phyloP scores from a whole-genome alignment of 257 asterid genomes.

The Cynanchum wilfordii region DNA sequence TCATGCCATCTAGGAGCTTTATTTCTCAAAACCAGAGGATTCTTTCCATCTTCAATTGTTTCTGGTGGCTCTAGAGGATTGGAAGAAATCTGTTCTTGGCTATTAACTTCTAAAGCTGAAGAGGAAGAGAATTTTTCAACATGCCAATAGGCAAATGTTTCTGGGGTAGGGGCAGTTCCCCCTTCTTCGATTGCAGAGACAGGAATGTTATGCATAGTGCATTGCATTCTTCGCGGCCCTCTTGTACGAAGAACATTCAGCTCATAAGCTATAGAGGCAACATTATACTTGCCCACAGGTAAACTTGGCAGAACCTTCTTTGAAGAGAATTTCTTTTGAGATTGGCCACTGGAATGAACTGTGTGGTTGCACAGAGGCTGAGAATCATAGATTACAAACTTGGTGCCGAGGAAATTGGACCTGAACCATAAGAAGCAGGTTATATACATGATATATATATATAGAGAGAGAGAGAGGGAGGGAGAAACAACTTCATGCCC shows the following conservation, averaged over 20 bases:
- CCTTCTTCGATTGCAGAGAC: conserved; percentile 19
- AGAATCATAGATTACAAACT: conserved; percentile 24
- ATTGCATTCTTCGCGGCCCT: conserved; percentile 32
- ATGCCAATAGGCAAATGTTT: conserved; percentile 18
- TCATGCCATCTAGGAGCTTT: conserved; percentile 35
- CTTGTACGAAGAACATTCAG: conserved; percentile 26
- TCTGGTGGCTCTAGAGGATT: background rate
- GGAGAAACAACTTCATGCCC: background rate
- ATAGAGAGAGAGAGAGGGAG: background rate
- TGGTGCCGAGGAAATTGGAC: conserved; percentile 33
- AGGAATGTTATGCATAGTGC: conserved; percentile 16
- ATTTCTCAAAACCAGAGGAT: conserved; percentile 20
- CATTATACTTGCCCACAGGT: conserved; percentile 21
- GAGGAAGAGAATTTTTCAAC: conserved; percentile 7
- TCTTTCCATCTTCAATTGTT: conserved; percentile 4
- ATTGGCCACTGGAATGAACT: conserved; percentile 13
- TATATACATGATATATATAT: background rate
- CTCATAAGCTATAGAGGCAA: conserved; percentile 25
- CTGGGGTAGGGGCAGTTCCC: conserved; percentile 28
- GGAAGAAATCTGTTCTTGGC: conserved; percentile 1
- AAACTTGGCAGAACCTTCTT: conserved; percentile 21
- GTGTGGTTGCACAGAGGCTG: conserved; percentile 15
- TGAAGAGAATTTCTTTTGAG: conserved; percentile 13
- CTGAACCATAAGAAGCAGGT: conserved; percentile 7
- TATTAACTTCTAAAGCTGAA: conserved; percentile 14